These are phyloP conservation scores for Ochetophila trinervis DNA, from an alignment of 306 rosid species.

Conservation along the genomic window DNA sequence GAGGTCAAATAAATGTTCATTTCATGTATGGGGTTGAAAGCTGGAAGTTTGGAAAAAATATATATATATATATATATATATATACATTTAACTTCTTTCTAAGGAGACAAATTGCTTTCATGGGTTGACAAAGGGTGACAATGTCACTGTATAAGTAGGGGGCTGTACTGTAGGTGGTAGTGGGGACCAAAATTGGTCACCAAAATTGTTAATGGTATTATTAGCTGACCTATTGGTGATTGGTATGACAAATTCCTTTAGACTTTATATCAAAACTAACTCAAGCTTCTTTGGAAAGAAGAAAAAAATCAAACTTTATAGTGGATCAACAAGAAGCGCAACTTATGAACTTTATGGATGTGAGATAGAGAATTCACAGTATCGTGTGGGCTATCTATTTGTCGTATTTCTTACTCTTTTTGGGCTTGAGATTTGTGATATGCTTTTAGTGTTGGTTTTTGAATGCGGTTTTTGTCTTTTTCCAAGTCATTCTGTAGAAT, in stretches of 20 bases:
- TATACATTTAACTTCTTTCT: no score
- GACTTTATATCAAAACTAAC: background rate
- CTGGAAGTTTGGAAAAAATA: background rate
- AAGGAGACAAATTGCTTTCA: background rate
- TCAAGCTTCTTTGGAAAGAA: background rate
- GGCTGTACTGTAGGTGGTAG: background rate
- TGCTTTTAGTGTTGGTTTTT: background rate
- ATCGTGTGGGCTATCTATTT: background rate
- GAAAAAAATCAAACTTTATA: no score
- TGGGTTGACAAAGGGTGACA: background rate
- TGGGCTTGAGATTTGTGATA: no score
- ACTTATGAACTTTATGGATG: no score
- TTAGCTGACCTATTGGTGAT: constrained; percentile 17
- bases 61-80: no score
- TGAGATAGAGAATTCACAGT: background rate
- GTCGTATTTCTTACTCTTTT: background rate
- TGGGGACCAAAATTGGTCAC: constrained; percentile 35
- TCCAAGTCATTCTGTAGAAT: background rate
- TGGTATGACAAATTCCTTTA: background rate
- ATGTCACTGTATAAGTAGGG: background rate
- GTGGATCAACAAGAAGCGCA: no score
- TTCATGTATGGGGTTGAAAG: constrained; percentile 5
- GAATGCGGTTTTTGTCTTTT: background rate
- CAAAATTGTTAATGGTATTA: constrained; percentile 15
- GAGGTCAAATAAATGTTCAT: constrained; percentile 10